Evolutionary conservation across 805 yeast species (phyloP), one percentile per base, ranked within the genome.

Genomic region (Teunomyces funiuensis): DNA sequence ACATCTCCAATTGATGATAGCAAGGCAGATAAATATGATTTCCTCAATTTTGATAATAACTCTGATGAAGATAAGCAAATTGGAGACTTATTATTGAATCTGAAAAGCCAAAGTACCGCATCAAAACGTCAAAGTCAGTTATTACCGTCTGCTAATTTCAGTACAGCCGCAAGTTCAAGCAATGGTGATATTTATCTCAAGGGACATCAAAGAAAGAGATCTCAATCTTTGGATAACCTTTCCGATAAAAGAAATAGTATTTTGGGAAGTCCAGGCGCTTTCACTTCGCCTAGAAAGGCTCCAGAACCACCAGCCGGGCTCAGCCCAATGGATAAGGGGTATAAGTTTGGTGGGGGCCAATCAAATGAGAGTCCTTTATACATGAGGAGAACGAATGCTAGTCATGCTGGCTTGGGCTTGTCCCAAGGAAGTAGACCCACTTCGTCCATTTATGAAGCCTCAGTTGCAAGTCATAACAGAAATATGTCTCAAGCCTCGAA

Each of bases 211-310:
- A 61, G 82, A 53, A 74, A 71, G 44, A 65, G 73, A 44, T 76
- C 81, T 2, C 79, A 73, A 50, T 75, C 81, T 0, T 43, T 75
- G 61, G 82, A 77, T 44, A 72, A 76, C 41, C 41, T 70, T 7
- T 27, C 47, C 20, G 36, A 43, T 36, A 46, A 42, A 38, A 19
- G 49, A 37, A 22, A 41, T 30, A 43, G 51, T 37, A 8, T 55
- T 46, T 54, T 60, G 26, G 39, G 47, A 13, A 46, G 57, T 42
- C 58, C 47, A 30, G 61, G 33, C 34, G 29, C 70, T 26, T 83
- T 82, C 54, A 61, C 72, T 14, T 82, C 88, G 0, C 88, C 88
- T n/a, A 71, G 88, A 61, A 80, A 70, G 52, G 86, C 88, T 0
- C 90, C 90, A 1, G 74, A 74, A 39, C 88, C 88, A 0, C 89